Base-by-base conservation (phyloP, 2,329 filamentous ascomycete species). In the Furcasterigmium sp. region DNA sequence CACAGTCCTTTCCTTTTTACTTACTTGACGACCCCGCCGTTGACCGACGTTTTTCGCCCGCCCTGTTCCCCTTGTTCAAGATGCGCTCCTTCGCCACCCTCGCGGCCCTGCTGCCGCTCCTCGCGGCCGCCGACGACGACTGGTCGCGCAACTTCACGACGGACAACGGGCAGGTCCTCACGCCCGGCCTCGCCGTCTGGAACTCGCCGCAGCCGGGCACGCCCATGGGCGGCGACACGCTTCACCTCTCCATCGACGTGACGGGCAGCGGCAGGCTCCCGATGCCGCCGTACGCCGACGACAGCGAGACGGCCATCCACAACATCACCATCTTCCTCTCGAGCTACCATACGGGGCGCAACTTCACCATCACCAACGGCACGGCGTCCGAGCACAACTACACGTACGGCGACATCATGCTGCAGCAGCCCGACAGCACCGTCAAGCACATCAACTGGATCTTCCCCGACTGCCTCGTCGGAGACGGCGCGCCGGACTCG, bases 381-480 rank as follows among this genome's bases (percentile, higher is more conserved):
- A 83, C 79, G 3, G 70, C 69, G 5, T 64, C 69, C 4, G 59
- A 61, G 8, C 66, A 69, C 43, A 70, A 73, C 41, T 75, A 73
- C 8, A 82, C 74, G 35, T 60, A 82, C 7, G 77, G 78, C 2
- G 69, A 82, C 39, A 81, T 87, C 43, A 75, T 87, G 67, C 58
- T 63, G 21, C 77, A 83, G 48, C 82, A 87, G 55, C 62, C 72
- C 1, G 75, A 76, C 4, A 84, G 81, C 55, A 87, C 84, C 0
- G 84, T 87, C 35, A 87, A 87, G 57, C 83, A 87, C 56, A 72
- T 87, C 48, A 82, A 82, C 55, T 87, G 84, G 80, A 67, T 76
- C 17, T 87, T 83, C 83, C 84, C 84, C 0, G 73, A 76, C 45
- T 87, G 84, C 52, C 67, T 87, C 0, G 77, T 80, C 3, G 83